These are phyloP conservation scores for Allantophomopsis lycopodina DNA, from an alignment of 2,329 filamentous ascomycete genomes.

Conservation along the genomic window DNA sequence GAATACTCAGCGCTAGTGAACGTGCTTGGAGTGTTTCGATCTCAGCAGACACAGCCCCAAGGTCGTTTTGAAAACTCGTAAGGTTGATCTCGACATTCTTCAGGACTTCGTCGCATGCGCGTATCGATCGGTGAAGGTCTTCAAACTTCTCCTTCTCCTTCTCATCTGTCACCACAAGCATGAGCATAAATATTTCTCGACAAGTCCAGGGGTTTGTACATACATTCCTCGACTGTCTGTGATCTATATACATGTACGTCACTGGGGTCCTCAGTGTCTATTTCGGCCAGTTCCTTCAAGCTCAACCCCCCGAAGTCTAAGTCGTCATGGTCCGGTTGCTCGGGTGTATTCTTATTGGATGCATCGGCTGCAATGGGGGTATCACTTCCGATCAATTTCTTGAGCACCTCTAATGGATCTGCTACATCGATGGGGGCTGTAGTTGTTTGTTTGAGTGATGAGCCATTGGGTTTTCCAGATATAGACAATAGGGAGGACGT, in stretches of 20 bases:
- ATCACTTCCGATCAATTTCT: conserved; percentile 19
- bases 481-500: conserved; percentile 59
- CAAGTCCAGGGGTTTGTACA: conserved; percentile 19
- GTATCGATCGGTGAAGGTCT: conserved; percentile 79
- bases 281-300: conserved; percentile 40
- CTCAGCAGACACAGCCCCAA: conserved; percentile 83
- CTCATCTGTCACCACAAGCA: conserved; percentile 40
- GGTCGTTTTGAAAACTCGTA: conserved; percentile 83
- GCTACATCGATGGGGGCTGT: conserved; percentile 33
- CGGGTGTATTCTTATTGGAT: not conserved
- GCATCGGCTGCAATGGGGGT: conserved; percentile 6
- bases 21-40: conserved; percentile 87
- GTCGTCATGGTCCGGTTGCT: conserved; percentile 29
- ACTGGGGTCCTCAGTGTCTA: conserved; percentile 1
- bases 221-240: conserved; percentile 63
- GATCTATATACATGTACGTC: conserved; percentile 26
- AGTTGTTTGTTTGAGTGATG: conserved; percentile 46
- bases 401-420: conserved; percentile 61
- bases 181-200: conserved; percentile 5
- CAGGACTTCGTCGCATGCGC: conserved; percentile 83
- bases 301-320: conserved; percentile 72
- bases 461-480: conserved; percentile 51
- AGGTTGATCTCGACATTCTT: conserved; percentile 88
- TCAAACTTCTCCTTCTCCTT: conserved; percentile 75
- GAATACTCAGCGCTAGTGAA: conserved; percentile 69